Conservation (phyloP, 495 filamentous ascomycete genomes). For the Penicillium ucsense region DNA sequence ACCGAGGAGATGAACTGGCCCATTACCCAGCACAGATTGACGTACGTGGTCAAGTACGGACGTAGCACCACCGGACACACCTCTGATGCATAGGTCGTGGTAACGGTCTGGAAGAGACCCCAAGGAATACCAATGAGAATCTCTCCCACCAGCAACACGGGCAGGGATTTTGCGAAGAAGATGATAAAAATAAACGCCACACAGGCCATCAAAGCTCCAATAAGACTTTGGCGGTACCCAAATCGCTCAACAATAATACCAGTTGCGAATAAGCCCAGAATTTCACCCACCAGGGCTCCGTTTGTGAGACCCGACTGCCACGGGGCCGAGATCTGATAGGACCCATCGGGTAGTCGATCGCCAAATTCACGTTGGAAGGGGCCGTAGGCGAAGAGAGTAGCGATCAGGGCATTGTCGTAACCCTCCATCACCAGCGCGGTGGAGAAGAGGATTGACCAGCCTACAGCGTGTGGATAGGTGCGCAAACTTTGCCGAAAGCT, state of each 20-base stretch:
- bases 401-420: constrained; percentile 33
- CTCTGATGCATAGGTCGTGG: constrained; percentile 71
- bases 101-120: constrained; percentile 70
- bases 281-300: constrained; percentile 45
- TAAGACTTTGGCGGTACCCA: constrained; percentile 53
- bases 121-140: constrained; percentile 67
- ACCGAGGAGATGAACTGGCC: constrained; percentile 60
- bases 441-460: constrained; percentile 36
- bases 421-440: constrained; percentile 42
- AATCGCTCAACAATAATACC: constrained; percentile 53
- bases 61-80: constrained; percentile 65
- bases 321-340: constrained; percentile 28
- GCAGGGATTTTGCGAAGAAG: constrained; percentile 60
- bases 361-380: constrained; percentile 16
- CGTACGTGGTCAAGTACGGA: constrained; percentile 62
- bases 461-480: constrained; percentile 32
- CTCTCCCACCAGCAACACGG: constrained; percentile 54
- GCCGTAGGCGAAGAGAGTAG: constrained; percentile 12
- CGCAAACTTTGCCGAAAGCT: background rate
- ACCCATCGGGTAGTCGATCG: constrained; percentile 11
- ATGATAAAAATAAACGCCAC: constrained; percentile 59
- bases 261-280: constrained; percentile 56
- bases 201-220: constrained; percentile 37
- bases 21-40: constrained; percentile 73
- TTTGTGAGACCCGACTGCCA: constrained; percentile 62